Evolutionary conservation across 352 stramenopile species (phyloP).

Genomic region (Plasmopara viticola): DNA sequence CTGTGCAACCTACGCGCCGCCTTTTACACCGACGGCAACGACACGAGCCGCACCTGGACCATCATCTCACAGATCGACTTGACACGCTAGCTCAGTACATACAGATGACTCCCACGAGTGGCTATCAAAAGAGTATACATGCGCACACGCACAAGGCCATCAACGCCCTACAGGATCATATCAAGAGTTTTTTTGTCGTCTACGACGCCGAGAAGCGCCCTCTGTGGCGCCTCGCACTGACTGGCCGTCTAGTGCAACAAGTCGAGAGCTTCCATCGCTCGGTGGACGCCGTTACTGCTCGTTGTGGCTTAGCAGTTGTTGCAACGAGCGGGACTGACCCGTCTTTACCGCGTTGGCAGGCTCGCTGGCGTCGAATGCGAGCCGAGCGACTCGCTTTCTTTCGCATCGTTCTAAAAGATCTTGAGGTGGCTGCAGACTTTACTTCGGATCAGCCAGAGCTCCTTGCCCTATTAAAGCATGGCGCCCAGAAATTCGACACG

Average conservation of each 20-base stretch:
- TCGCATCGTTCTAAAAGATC: slow-evolving; percentile 17
- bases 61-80: slow-evolving; percentile 26
- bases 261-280: slow-evolving; percentile 28
- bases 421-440: slow-evolving; percentile 7
- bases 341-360: slow-evolving; percentile 23
- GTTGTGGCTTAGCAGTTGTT: slow-evolving; percentile 20
- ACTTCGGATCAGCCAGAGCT: slow-evolving; percentile 25
- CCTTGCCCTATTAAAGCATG: slow-evolving; percentile 22
- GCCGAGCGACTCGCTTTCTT: slow-evolving; percentile 28
- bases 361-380: slow-evolving; percentile 28
- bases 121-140: slow-evolving; percentile 8
- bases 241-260: slow-evolving; percentile 28
- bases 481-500: slow-evolving; percentile 19
- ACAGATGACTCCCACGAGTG: slow-evolving; percentile 7
- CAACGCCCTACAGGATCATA: slow-evolving; percentile 22
- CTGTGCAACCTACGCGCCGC: slow-evolving; percentile 10
- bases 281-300: slow-evolving; percentile 26
- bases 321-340: slow-evolving; percentile 4
- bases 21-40: slow-evolving; percentile 17
- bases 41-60: slow-evolving; percentile 20
- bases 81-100: slow-evolving; percentile 20
- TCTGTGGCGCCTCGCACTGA: slow-evolving; percentile 27
- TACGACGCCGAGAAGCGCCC: slow-evolving; percentile 24
- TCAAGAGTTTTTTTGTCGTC: slow-evolving; percentile 21
- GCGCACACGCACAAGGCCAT: slow-evolving; percentile 19